A percentile compares a stretch with the other conserved stretches of the same genome.
Evolutionary conservation across 768 basidiomycete species (phyloP).

Genomic region (Paxillus involutus): DNA sequence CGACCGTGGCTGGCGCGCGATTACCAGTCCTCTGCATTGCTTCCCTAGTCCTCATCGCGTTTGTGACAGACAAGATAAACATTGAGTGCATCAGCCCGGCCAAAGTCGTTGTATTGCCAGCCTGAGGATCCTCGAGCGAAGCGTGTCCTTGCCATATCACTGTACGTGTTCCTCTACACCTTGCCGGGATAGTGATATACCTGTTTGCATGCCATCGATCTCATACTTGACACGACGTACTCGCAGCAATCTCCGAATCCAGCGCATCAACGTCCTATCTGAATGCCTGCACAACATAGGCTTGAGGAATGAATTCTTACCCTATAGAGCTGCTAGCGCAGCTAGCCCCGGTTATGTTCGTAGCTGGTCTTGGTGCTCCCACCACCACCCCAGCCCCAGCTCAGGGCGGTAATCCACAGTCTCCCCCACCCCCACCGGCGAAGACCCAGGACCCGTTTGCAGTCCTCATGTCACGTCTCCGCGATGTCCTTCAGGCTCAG

Average conservation of each 20-base stretch:
- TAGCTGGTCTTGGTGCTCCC: constrained; percentile 71
- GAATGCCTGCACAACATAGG: not conserved
- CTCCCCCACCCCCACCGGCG: constrained; percentile 26
- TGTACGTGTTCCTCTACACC: not conserved
- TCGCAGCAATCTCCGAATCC: not conserved
- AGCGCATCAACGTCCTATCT: not conserved
- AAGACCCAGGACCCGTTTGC: constrained; percentile 60
- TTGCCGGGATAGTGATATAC: not conserved
- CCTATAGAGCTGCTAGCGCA: constrained; percentile 88
- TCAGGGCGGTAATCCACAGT: constrained; percentile 17
- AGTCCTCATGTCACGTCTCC: constrained; percentile 57
- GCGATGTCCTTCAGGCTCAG: constrained; percentile 66
- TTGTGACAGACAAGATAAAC: too few species aligned
- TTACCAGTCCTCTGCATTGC: too few species aligned
- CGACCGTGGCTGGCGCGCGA: too few species aligned
- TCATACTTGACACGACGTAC: too few species aligned
- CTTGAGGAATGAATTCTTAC: constrained; percentile 79
- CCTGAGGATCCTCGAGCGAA: too few species aligned
- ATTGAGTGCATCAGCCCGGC: too few species aligned
- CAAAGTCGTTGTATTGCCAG: too few species aligned
- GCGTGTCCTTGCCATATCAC: not conserved
- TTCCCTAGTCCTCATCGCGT: too few species aligned
- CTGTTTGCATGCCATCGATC: not conserved
- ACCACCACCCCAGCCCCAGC: constrained; percentile 10
- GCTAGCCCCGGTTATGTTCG: constrained; percentile 91